Conservation (phyloP, 805 yeast genomes). For the Sugiyamaella mastotermitis region DNA sequence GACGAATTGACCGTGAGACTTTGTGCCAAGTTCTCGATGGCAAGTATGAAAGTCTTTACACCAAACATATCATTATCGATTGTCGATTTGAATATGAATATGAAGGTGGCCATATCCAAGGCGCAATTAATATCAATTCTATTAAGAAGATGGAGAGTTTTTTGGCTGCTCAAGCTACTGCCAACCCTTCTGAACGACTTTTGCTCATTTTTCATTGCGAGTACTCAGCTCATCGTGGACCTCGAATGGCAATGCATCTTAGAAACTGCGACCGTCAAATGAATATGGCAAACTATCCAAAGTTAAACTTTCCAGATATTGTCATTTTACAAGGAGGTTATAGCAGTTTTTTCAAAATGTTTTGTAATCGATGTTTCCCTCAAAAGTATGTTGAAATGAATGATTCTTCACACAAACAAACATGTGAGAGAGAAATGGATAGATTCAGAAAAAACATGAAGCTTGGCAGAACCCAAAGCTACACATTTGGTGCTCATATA, state of each 20-base stretch:
- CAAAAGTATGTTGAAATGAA: conserved; percentile 84
- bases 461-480: conserved; percentile 17
- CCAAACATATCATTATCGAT: conserved; percentile 61
- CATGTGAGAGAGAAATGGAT: conserved; percentile 49
- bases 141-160: conserved; percentile 55
- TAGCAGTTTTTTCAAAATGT: conserved; percentile 61
- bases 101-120: conserved; percentile 85
- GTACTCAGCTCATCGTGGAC: conserved; percentile 90
- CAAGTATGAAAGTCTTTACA: conserved; percentile 44
- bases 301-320: conserved; percentile 80
- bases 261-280: conserved; percentile 74
- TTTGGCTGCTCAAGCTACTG: conserved; percentile 29
- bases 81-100: conserved; percentile 92
- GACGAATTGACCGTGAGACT: conserved; percentile 57
- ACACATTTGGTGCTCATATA: conserved; percentile 10
- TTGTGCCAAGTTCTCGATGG: conserved; percentile 56
- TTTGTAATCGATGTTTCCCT: conserved; percentile 59
- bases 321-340: conserved; percentile 90
- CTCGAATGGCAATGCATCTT: conserved; percentile 80
- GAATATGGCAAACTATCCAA: conserved; percentile 73
- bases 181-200: conserved; percentile 29
- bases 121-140: conserved; percentile 72
- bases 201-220: conserved; percentile 90
- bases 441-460: conserved; percentile 44
- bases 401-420: conserved; percentile 41